phyloP scores from a whole-genome alignment of 2,329 filamentous ascomycete species.

The Sporothrix sp. region DNA sequence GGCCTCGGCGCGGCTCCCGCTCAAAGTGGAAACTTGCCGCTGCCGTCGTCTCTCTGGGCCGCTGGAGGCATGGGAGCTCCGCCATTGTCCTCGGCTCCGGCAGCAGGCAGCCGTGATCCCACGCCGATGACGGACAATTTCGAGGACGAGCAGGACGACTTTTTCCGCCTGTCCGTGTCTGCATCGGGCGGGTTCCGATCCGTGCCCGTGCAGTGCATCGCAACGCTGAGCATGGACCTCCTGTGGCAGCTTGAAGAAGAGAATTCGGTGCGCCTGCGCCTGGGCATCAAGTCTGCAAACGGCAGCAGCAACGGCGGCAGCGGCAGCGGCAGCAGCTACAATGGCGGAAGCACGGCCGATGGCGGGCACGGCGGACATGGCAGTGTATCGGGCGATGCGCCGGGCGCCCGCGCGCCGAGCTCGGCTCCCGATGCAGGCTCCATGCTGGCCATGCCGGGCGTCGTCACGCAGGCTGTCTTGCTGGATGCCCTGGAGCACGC shows the following conservation, averaged over 20 bases:
- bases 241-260: constrained; percentile 36
- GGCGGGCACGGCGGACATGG: not conserved
- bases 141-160: constrained; percentile 24
- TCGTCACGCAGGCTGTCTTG: constrained; percentile 14
- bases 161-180: constrained; percentile 31
- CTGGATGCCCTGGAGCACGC: constrained; percentile 15
- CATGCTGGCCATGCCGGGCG: constrained; percentile 16
- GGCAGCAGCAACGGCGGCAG: not conserved
- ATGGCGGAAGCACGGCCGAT: not conserved
- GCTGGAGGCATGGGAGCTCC: not conserved
- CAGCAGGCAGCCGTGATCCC: not conserved
- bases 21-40: not conserved
- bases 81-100: not conserved
- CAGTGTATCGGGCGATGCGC: not conserved
- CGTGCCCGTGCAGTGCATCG: constrained; percentile 29
- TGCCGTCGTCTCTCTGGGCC: not conserved
- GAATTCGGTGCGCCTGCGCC: constrained; percentile 20
- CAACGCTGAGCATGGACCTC: constrained; percentile 38
- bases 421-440: not conserved
- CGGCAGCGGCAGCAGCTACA: not conserved
- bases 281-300: constrained; percentile 7
- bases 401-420: not conserved
- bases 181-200: constrained; percentile 35
- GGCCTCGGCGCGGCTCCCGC: no score
- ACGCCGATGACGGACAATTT: constrained; percentile 10